Conservation (phyloP, 2,329 filamentous ascomycete species). For the Penicillium janthinellum region DNA sequence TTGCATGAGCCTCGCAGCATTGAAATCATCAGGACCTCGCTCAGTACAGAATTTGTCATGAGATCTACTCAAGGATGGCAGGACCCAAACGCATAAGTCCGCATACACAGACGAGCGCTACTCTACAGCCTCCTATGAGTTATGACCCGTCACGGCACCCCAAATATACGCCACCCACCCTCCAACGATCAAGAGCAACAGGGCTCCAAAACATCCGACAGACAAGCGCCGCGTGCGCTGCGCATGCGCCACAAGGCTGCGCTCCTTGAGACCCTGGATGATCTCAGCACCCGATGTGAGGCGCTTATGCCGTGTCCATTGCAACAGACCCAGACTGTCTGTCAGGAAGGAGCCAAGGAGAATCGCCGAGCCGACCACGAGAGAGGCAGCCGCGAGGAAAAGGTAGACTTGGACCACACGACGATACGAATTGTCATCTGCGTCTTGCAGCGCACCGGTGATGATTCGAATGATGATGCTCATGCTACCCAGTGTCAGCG, state of each 20-base stretch:
- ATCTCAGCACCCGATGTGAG: slow-evolving; percentile 47
- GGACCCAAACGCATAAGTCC: not conserved
- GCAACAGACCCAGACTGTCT: slow-evolving; percentile 53
- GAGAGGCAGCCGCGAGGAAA: slow-evolving; percentile 53
- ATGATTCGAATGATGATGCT: slow-evolving; percentile 62
- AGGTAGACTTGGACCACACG: slow-evolving; percentile 60
- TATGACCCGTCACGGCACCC: slow-evolving; percentile 59
- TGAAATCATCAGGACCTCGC: not conserved
- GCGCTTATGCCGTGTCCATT: slow-evolving; percentile 61
- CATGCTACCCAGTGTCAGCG: slow-evolving; percentile 46
- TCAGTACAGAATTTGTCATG: not conserved
- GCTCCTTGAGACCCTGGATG: slow-evolving; percentile 48
- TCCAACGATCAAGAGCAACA: slow-evolving; percentile 54
- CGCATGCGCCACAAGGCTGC: slow-evolving; percentile 42
- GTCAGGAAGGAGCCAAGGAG: slow-evolving; percentile 43
- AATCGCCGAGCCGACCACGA: slow-evolving; percentile 49
- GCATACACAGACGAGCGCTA: not conserved
- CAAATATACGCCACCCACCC: slow-evolving; percentile 59
- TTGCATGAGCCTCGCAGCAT: not conserved
- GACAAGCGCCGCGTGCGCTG: slow-evolving; percentile 48
- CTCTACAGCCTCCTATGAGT: slow-evolving; percentile 25
- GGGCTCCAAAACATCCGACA: slow-evolving; percentile 45
- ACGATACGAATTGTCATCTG: slow-evolving; percentile 58
- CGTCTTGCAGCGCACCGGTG: slow-evolving; percentile 61
- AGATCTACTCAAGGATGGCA: not conserved